A percentile compares a stretch with the other conserved stretches of the same genome.
phyloP scores from a whole-genome alignment of 2,329 filamentous ascomycete genomes.

The Fusarium sp. region DNA sequence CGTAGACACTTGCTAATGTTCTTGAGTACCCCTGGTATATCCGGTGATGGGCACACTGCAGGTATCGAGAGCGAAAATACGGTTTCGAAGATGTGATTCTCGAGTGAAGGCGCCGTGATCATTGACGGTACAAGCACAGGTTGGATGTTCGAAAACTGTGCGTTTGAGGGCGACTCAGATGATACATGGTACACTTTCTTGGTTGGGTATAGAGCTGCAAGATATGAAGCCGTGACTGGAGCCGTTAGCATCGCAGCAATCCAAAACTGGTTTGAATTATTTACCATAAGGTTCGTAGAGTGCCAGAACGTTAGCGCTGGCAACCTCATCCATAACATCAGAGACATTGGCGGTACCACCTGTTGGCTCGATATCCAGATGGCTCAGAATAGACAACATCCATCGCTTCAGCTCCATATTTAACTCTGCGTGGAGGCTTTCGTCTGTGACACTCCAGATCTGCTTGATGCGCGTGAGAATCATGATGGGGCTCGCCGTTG shows the following conservation, averaged over 20 bases:
- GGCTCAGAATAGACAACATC: conserved; percentile 71
- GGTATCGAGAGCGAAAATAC: conserved; percentile 69
- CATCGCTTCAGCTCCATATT: conserved; percentile 69
- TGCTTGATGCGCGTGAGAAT: conserved; percentile 68
- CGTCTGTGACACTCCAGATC: conserved; percentile 35
- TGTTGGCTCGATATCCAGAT: conserved; percentile 55
- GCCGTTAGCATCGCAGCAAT: background rate
- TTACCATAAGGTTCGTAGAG: conserved; percentile 66
- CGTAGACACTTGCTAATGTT: conserved; percentile 69
- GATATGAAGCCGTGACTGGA: conserved; percentile 63
- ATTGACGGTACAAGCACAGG: conserved; percentile 57
- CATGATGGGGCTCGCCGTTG: conserved; percentile 48
- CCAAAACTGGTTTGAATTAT: background rate
- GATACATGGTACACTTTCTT: conserved; percentile 63
- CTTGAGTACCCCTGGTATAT: conserved; percentile 68
- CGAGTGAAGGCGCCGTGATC: conserved; percentile 54
- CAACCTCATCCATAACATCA: background rate
- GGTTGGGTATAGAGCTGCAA: conserved; percentile 59
- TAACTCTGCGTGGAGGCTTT: conserved; percentile 45
- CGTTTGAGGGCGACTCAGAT: conserved; percentile 55
- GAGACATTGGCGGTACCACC: conserved; percentile 24
- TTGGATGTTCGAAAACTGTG: conserved; percentile 56
- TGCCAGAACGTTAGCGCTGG: conserved; percentile 57
- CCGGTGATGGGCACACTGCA: conserved; percentile 66
- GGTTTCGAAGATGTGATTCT: conserved; percentile 60